These are phyloP conservation scores for Rhizopogon rudus DNA, from an alignment of 768 basidiomycete species.

Conservation along the genomic window DNA sequence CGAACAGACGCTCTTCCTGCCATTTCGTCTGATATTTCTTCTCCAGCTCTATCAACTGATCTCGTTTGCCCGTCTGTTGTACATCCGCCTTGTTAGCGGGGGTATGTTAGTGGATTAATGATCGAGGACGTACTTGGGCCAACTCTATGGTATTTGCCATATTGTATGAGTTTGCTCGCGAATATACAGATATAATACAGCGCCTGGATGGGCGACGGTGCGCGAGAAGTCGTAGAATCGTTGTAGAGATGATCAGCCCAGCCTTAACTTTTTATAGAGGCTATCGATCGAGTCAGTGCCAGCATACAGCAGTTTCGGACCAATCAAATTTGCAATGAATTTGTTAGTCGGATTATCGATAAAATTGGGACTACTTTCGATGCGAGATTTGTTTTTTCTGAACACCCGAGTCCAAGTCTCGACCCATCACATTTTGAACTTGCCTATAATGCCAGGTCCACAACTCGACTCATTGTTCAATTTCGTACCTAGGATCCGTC, in stretches of 20 bases:
- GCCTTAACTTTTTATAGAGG: not conserved
- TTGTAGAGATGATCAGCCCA: conserved; percentile 20
- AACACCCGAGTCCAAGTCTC: too few relatives aligned
- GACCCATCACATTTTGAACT: too few relatives aligned
- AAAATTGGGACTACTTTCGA: too few relatives aligned
- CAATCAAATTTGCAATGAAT: too few relatives aligned
- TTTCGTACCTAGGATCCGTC: too few relatives aligned
- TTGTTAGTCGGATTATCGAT: too few relatives aligned
- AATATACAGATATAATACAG: conserved; percentile 24
- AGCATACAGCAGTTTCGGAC: too few relatives aligned
- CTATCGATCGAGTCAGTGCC: too few relatives aligned
- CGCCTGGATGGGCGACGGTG: conserved; percentile 23
- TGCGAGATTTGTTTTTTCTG: too few relatives aligned
- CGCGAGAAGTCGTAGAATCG: conserved; percentile 16
- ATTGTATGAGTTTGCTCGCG: conserved; percentile 11
- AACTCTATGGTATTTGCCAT: conserved; percentile 67
- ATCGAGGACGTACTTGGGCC: conserved; percentile 40
- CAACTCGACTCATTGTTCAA: too few relatives aligned
- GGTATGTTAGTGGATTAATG: not conserved
- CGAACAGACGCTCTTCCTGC: conserved; percentile 74
- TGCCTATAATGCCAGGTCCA: too few relatives aligned
- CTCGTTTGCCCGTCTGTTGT: conserved; percentile 86
- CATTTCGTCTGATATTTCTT: conserved; percentile 81
- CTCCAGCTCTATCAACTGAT: conserved; percentile 79
- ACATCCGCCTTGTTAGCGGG: conserved; percentile 4